Conservation (phyloP, 306 rosid genomes). For the Rosa persica region DNA sequence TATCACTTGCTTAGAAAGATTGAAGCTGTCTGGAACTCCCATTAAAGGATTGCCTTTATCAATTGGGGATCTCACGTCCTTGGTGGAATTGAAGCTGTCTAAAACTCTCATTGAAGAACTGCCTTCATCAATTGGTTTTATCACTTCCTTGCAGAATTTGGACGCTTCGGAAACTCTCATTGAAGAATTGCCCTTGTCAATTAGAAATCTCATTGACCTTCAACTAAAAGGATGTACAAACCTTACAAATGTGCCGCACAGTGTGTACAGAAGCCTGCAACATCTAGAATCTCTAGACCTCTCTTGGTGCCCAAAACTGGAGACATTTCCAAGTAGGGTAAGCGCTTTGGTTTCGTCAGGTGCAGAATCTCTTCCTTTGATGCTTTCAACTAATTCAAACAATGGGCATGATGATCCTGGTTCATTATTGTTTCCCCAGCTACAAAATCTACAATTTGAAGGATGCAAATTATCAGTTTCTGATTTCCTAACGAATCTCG, state of each 20-base stretch:
- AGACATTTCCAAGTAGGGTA: not conserved
- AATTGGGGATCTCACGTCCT: not conserved
- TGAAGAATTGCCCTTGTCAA: not conserved
- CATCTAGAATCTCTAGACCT: not conserved
- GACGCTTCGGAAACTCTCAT: not conserved
- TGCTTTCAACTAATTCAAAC: not conserved
- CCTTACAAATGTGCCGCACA: not conserved
- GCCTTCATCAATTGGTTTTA: not conserved
- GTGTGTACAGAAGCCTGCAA: not conserved
- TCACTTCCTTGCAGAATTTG: too few relatives aligned
- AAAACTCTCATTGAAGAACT: not conserved
- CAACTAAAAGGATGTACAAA: not conserved
- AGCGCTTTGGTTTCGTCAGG: not conserved
- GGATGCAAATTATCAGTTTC: not conserved
- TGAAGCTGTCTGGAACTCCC: not conserved
- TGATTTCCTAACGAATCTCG: not conserved
- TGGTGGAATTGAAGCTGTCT: not conserved
- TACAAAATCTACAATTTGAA: not conserved
- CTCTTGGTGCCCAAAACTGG: not conserved
- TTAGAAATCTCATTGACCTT: not conserved
- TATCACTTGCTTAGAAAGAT: not conserved
- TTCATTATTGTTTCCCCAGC: not conserved
- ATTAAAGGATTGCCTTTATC: not conserved
- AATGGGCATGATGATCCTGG: not conserved
- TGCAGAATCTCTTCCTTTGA: not conserved